Base-by-base conservation (phyloP, 805 yeast species). In the Yamadazyma phyllophila region DNA sequence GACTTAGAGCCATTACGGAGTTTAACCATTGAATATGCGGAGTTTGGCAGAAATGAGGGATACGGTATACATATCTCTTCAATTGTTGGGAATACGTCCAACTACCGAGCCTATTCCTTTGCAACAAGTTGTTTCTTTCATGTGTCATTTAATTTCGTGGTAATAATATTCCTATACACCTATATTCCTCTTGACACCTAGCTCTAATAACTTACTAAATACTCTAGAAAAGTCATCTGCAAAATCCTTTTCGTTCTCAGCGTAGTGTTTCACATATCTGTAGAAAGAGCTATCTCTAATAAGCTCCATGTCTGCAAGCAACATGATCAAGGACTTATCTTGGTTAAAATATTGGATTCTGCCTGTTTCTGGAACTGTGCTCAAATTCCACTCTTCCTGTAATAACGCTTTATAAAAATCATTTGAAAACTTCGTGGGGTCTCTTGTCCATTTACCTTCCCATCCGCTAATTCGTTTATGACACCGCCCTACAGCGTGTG, bases 381-480 rank as follows among this genome's bases (percentile, higher is more conserved):
- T 59, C 11, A 83, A 81, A 73, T 43, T 52, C 60, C 87, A 67
- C 32, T 74, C 46, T 76, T 72, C 63, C 69, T 78, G 67, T 10
- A 58, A 12, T 7, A 62, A 45, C 2, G 49, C 53, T 36, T 54
- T 60, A 49, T 67, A 88, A 63, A 86, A 88, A 35, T 87, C 88
- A 68, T 88, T 89, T 43, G 83, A 74, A 62, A 89, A 85, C 52
- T 72, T 65, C 26, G 85, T 86, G 45, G 94, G 88, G 33, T 85
- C 79, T 45, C 84, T 85, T 32, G 92, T 91, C 96, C 96, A 88
- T 50, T 92, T 90, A 11, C 96, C 96, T 53, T 86, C 94, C 69
- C 74, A 89, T 2, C 95, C 95, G 16, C 89, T 79, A 49, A 82
- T 78, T 52, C 74, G 62, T 46, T 79, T 71, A 62, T 88, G 95